Evolutionary conservation across 2,329 filamentous ascomycete species (phyloP), one percentile per base, ranked within the genome.

Genomic region (Sclerotinia sclerotiorum): DNA sequence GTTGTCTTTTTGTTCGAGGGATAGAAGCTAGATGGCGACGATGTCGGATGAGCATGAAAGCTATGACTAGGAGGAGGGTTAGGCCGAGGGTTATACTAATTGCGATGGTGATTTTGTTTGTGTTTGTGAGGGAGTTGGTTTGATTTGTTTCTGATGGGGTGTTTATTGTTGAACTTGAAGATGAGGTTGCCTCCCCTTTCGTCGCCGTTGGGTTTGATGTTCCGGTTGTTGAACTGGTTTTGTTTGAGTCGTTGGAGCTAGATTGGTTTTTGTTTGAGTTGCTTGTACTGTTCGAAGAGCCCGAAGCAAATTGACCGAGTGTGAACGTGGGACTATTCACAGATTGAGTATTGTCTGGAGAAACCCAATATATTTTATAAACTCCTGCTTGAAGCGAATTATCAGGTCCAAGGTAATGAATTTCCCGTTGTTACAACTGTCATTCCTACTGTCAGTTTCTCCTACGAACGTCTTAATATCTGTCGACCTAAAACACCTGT

Each of bases 311-410:
- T 11, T 46, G 39, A 8, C 57, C 57, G 24, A 60, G 57, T 1
- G 57, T 60, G 5, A 60, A 60, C 46, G 57, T 32, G 17, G 57
- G 57, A 29, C 42, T 60, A 17, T 60, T 42, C 4, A 60, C 24
- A n/a, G 57, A 21, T 4, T 60, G 39, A 3, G 24, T 32, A 0
- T 60, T 17, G 6, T 46, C 42, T 32, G 42, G 32, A 46, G 57
- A 27, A 21, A 60, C 35, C 57, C 57, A 46, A 32, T 8, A 46
- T 60, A 60, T 60, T 13, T 44, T 46, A 46, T 60, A 46, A 15
- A 46, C 42, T 60, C 57, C 57, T 21, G 42, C 42, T 10, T 15
- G 42, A 32, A 60, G 57, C n/a, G 24, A 60, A n/a, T 10, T 32
- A 13, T 60, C 24, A 3, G 57, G 42, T 46, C 57, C 57, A 60